Evolutionary conservation across 208 protist genomes (phyloP).

Genomic region (Leishmania martiniquensis): DNA sequence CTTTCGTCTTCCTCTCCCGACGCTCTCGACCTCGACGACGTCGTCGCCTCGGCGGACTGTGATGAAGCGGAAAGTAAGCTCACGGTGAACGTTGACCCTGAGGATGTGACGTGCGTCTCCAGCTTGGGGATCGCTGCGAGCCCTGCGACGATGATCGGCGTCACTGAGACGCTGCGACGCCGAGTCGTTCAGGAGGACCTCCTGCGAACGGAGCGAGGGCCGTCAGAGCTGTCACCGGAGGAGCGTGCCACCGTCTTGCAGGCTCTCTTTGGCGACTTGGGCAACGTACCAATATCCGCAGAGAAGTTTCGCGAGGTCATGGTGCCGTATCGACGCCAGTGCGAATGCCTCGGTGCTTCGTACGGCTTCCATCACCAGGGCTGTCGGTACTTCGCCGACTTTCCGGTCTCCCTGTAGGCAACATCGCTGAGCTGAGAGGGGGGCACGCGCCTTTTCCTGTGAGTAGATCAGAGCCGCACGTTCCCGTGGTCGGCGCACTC

Average conservation of each 20-base stretch:
- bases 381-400: constrained; percentile 4
- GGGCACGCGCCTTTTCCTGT: neutral
- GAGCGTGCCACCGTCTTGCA: constrained; percentile 24
- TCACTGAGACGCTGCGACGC: constrained; percentile 25
- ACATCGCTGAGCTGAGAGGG: neutral
- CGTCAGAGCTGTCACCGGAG: constrained; percentile 20
- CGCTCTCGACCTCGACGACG: neutral
- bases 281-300: constrained; percentile 20
- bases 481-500: neutral
- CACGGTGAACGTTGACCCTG: constrained; percentile 22
- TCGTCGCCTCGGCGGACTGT: neutral
- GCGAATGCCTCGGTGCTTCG: constrained; percentile 38
- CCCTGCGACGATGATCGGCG: neutral
- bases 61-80: constrained; percentile 1
- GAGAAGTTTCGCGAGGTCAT: constrained; percentile 33
- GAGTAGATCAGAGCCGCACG: neutral
- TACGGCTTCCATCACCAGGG: constrained; percentile 36
- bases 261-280: constrained; percentile 24
- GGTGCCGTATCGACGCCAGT: constrained; percentile 31
- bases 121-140: neutral
- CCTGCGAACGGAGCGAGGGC: constrained; percentile 13
- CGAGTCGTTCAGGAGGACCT: constrained; percentile 25
- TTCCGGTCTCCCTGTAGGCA: constrained; percentile 1
- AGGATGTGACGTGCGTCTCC: neutral
- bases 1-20: neutral